phyloP scores from a whole-genome alignment of 1,139 yeast species.

The Lodderomyces margitis region DNA sequence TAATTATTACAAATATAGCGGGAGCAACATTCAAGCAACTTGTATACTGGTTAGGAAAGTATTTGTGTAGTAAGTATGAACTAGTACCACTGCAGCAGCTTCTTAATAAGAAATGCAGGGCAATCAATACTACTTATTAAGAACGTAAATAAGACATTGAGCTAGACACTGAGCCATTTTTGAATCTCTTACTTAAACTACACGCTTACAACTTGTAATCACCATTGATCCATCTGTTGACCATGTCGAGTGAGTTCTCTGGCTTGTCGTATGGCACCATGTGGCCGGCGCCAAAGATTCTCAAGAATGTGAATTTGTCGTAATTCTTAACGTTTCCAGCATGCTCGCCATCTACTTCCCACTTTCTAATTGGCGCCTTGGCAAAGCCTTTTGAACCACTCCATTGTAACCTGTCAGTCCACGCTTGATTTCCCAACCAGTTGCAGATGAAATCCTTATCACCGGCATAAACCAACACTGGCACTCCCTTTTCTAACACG shows the following conservation, averaged over 20 bases:
- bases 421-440: constrained; percentile 86
- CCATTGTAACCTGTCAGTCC: constrained; percentile 73
- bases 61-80: too few relatives aligned
- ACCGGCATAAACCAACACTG: constrained; percentile 79
- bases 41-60: too few relatives aligned
- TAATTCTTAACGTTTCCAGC: constrained; percentile 50
- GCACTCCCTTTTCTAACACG: constrained; percentile 56
- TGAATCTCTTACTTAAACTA: too few relatives aligned
- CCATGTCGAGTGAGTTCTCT: constrained; percentile 44
- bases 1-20: too few relatives aligned
- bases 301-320: constrained; percentile 46
- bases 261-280: constrained; percentile 54
- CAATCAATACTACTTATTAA: too few relatives aligned
- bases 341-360: constrained; percentile 37
- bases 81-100: too few relatives aligned
- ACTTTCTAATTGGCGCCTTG: constrained; percentile 36
- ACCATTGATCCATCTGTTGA: constrained; percentile 45
- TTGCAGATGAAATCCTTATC: constrained; percentile 85
- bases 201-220: constrained; percentile 24
- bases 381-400: constrained; percentile 54
- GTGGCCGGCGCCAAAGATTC: constrained; percentile 49
- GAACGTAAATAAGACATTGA: too few relatives aligned
- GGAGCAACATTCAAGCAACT: too few relatives aligned
- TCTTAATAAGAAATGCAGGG: too few relatives aligned
- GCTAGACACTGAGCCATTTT: too few relatives aligned